Percentiles rank a stretch among this genome's conserved stretches.
Evolutionary conservation across 305 asterid species (phyloP).

Genomic region (Fraxinus dipetala): DNA sequence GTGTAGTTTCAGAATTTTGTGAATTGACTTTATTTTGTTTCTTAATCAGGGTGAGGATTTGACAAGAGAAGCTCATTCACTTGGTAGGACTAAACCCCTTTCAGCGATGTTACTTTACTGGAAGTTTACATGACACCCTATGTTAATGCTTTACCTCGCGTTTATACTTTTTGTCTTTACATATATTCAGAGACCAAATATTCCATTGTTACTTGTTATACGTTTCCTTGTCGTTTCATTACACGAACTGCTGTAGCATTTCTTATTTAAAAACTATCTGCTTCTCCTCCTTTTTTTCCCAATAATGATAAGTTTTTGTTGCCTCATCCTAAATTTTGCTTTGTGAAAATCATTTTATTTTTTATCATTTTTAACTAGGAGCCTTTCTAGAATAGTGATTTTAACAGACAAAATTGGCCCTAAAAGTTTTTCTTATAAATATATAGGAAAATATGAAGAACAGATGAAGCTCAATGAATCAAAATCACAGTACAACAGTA

Average conservation of each 20-base stretch:
- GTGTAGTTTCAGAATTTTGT: neutral
- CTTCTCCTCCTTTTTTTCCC: neutral
- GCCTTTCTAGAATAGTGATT: neutral
- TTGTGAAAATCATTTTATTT: neutral
- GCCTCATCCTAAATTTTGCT: neutral
- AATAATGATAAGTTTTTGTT: neutral
- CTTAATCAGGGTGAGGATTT: constrained; percentile 45
- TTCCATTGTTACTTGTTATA: neutral
- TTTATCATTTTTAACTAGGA: neutral
- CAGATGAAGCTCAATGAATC: neutral
- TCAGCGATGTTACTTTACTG: constrained; percentile 3
- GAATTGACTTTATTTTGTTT: constrained; percentile 10
- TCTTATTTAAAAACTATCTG: neutral
- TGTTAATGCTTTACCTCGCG: neutral
- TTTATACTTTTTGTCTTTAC: neutral
- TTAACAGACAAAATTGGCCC: neutral
- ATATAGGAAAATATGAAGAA: neutral
- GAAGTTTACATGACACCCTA: constrained; percentile 9
- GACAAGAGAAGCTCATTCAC: constrained; percentile 40
- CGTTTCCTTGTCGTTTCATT: neutral
- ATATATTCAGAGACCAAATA: neutral
- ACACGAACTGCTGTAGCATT: neutral
- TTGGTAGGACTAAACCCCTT: constrained; percentile 45
- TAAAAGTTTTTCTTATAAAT: neutral
- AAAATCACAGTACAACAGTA: neutral